These are phyloP conservation scores for Pharus latifolius DNA, from an alignment of 176 grass and related monocot species.

Conservation along the genomic window DNA sequence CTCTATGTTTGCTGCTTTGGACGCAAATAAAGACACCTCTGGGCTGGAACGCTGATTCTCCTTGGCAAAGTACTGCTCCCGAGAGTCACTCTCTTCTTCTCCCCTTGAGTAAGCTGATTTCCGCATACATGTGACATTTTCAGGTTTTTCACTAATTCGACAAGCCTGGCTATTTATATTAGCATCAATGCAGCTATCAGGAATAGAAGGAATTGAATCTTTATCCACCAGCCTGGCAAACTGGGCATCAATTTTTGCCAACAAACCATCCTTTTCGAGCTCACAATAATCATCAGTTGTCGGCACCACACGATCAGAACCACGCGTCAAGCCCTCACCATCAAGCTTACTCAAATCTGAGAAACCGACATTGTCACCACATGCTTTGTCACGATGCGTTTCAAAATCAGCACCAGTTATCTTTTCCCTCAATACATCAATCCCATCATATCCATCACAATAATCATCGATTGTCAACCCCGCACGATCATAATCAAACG, in stretches of 20 bases:
- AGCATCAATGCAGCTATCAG: not conserved
- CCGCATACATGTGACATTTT: not conserved
- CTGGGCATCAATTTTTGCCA: slow-evolving; percentile 8
- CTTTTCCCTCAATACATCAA: too few relatives aligned
- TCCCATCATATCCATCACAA: too few relatives aligned
- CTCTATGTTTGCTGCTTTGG: not conserved
- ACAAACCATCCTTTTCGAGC: not conserved
- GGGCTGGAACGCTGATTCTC: not conserved
- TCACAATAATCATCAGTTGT: not conserved
- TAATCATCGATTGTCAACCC: too few relatives aligned
- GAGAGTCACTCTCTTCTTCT: not conserved
- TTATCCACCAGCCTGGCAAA: not conserved
- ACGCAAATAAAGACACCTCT: not conserved
- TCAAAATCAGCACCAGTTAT: not conserved
- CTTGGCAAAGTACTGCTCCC: not conserved
- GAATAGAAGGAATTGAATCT: slow-evolving; percentile 11
- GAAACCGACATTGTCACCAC: not conserved
- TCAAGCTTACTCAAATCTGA: not conserved
- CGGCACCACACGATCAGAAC: not conserved
- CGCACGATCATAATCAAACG: too few relatives aligned
- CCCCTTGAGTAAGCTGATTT: not conserved
- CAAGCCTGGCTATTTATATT: not conserved
- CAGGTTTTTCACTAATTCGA: not conserved
- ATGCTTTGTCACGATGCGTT: not conserved
- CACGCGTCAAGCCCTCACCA: not conserved